Conservation (phyloP, 2,329 filamentous ascomycete genomes). For the Stagonosporopsis cucurbitacearum region DNA sequence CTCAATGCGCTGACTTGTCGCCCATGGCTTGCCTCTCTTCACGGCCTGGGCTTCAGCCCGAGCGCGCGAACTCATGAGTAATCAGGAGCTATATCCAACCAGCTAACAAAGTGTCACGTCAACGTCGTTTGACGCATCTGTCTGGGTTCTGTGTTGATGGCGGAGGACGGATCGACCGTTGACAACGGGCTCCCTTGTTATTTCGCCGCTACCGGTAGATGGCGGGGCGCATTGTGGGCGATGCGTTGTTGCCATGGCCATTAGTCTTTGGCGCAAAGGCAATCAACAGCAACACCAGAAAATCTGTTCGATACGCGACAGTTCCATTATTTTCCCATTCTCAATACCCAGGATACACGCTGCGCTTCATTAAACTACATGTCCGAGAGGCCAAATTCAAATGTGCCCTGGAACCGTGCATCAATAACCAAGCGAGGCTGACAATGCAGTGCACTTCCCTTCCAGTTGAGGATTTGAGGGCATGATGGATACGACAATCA, state of each 20-base stretch:
- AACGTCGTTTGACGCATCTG: not conserved
- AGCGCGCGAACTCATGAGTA: not conserved
- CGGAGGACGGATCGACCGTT: not conserved
- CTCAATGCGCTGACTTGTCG: not conserved
- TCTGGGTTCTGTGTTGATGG: not conserved
- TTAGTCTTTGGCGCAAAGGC: not conserved
- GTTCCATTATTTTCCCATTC: not conserved
- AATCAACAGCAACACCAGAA: not conserved
- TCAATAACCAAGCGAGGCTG: not conserved
- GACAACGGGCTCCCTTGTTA: not conserved
- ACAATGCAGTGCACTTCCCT: not conserved
- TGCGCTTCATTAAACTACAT: not conserved
- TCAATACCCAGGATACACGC: not conserved
- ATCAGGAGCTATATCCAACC: not conserved
- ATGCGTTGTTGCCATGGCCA: not conserved
- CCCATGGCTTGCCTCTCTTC: not conserved
- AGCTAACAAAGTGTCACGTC: not conserved
- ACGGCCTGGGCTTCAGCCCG: not conserved
- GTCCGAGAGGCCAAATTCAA: not conserved
- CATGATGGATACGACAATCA: not conserved
- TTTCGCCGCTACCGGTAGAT: not conserved
- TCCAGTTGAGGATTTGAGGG: not conserved
- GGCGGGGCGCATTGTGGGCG: not conserved
- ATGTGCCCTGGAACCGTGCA: not conserved
- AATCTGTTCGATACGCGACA: not conserved